Evolutionary conservation across 257 asterid genomes (phyloP).

Genomic region (Buddleja alternifolia): DNA sequence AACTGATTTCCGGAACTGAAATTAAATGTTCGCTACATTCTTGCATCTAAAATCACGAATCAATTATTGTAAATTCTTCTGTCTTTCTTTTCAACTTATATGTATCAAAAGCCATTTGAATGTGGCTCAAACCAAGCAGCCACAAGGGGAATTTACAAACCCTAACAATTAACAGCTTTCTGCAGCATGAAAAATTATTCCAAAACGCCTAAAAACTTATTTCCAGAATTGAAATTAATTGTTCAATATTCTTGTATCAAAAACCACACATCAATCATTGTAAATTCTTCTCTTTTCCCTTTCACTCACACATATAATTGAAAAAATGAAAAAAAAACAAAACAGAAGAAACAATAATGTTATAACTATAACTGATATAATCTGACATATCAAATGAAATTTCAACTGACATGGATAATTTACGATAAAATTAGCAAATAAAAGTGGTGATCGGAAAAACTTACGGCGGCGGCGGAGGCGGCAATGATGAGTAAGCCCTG

Average conservation of each 20-base stretch:
- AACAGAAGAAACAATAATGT: neutral
- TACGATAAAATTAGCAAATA: conserved; percentile 2
- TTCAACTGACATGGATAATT: neutral
- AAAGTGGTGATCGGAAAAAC: neutral
- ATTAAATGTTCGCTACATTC: neutral
- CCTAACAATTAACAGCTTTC: neutral
- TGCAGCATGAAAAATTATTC: neutral
- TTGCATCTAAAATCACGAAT: neutral
- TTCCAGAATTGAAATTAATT: neutral
- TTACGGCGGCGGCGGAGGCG: neutral
- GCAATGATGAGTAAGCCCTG: conserved; percentile 19
- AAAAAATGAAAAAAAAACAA: neutral
- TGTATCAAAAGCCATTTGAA: conserved; percentile 8
- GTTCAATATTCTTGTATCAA: too few relatives aligned
- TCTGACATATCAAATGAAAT: neutral
- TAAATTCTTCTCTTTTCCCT: too few relatives aligned
- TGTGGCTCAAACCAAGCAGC: conserved; percentile 5
- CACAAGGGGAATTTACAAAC: neutral
- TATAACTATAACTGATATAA: neutral
- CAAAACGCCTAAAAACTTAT: neutral
- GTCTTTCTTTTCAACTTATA: neutral
- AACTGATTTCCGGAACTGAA: neutral
- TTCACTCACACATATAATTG: too few relatives aligned
- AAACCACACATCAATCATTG: too few relatives aligned
- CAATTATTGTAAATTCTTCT: neutral